Evolutionary conservation across 345 rosid species (phyloP).

Genomic region (Limnanthes douglasii): DNA sequence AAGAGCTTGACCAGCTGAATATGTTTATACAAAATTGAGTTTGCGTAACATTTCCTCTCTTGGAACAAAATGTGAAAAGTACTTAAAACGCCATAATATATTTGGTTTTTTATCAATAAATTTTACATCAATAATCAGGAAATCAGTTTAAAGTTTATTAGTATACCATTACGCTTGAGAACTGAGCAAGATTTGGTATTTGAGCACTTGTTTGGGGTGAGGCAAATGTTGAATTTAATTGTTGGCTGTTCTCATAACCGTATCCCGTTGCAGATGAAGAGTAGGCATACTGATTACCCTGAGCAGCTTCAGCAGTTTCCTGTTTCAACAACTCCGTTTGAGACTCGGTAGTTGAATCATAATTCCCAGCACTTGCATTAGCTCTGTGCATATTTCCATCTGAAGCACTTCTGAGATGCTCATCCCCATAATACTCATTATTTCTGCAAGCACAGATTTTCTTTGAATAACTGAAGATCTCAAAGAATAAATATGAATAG

Average conservation of each 20-base stretch:
- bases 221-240: slow-evolving; percentile 39
- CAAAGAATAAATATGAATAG: background rate
- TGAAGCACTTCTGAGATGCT: slow-evolving; percentile 35
- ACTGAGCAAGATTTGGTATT: slow-evolving; percentile 48
- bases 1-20: no score
- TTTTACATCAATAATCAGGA: no score
- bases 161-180: slow-evolving; percentile 73
- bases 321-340: slow-evolving; percentile 49
- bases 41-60: no score
- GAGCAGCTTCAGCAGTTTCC: slow-evolving; percentile 41
- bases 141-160: background rate
- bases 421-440: slow-evolving; percentile 61
- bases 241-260: slow-evolving; percentile 48
- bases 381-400: slow-evolving; percentile 41
- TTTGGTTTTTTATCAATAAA: no score
- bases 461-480: background rate
- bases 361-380: slow-evolving; percentile 29
- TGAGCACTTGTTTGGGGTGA: slow-evolving; percentile 49
- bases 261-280: slow-evolving; percentile 52
- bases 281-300: slow-evolving; percentile 58
- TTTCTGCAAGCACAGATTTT: slow-evolving; percentile 26
- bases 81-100: no score
- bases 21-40: no score
- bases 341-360: slow-evolving; percentile 46
- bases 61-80: no score